Percentiles rank a stretch among this genome's conserved stretches.
phyloP scores from a whole-genome alignment of 805 yeast species.

The Saccharomycopsis javanensis region DNA sequence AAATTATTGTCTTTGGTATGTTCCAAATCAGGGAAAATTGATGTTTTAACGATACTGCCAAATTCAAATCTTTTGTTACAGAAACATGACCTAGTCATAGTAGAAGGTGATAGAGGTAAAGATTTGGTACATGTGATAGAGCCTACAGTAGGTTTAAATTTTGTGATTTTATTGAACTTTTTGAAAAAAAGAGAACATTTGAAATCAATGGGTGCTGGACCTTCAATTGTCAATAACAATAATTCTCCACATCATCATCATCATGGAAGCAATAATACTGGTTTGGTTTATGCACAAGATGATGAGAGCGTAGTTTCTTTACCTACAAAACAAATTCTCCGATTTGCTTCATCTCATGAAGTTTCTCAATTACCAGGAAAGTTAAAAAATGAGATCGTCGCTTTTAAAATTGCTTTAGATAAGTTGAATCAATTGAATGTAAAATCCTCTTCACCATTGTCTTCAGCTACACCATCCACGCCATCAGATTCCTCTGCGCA shows the following conservation, averaged over 20 bases:
- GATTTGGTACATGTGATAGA: constrained; percentile 67
- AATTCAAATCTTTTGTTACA: constrained; percentile 50
- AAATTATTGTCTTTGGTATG: constrained; percentile 37
- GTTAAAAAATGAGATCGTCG: constrained; percentile 62
- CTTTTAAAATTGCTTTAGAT: constrained; percentile 53
- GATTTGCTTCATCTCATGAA: constrained; percentile 71
- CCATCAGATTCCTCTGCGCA: constrained; percentile 4
- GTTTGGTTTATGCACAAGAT: constrained; percentile 12
- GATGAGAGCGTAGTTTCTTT: constrained; percentile 28
- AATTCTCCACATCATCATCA: constrained; percentile 18
- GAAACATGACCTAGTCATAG: constrained; percentile 58
- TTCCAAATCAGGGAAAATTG: constrained; percentile 58
- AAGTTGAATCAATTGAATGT: constrained; percentile 30
- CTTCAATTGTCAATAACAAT: constrained; percentile 7
- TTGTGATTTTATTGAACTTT: constrained; percentile 65
- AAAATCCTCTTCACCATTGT: constrained; percentile 2
- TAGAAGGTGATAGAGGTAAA: constrained; percentile 79
- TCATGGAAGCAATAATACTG: constrained; percentile 20
- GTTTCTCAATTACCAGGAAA: constrained; percentile 51
- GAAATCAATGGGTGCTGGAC: constrained; percentile 32
- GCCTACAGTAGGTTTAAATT: constrained; percentile 49
- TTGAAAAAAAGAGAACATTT: constrained; percentile 64
- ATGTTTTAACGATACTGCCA: constrained; percentile 56
- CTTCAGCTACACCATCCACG: constrained; percentile 23
- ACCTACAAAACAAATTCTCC: constrained; percentile 67